Percentiles rank a stretch among this genome's conserved stretches.
Conservation (phyloP, 208 protist species). For the Angomonas ambiguus region DNA sequence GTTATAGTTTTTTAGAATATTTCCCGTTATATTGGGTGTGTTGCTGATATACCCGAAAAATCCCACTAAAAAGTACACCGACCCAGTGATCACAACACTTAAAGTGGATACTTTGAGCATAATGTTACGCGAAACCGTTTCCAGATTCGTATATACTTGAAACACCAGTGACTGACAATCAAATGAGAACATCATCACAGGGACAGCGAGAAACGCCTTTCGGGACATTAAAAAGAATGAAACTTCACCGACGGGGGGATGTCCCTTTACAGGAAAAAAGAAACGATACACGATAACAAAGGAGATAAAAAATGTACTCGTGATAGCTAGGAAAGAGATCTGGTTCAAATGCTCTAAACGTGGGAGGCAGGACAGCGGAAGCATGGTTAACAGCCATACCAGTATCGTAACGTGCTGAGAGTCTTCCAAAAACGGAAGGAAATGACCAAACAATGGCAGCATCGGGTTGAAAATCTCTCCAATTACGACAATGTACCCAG, state of each 20-base stretch:
- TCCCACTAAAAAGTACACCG: slow-evolving; percentile 50
- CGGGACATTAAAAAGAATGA: slow-evolving; percentile 41
- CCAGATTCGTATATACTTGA: slow-evolving; percentile 45
- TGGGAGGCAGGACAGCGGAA: slow-evolving; percentile 56
- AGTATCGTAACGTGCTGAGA: slow-evolving; percentile 29
- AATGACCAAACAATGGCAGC: slow-evolving; percentile 35
- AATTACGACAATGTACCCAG: slow-evolving; percentile 75
- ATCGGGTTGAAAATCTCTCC: slow-evolving; percentile 64
- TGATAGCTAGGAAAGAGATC: slow-evolving; percentile 45
- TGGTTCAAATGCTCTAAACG: slow-evolving; percentile 36
- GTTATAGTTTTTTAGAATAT: slow-evolving; percentile 72
- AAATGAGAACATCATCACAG: slow-evolving; percentile 71
- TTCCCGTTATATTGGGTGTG: slow-evolving; percentile 48
- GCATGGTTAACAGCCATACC: slow-evolving; percentile 44
- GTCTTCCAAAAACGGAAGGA: slow-evolving; percentile 39
- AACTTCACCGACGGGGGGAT: slow-evolving; percentile 1
- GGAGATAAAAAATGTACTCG: slow-evolving; percentile 50
- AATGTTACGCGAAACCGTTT: slow-evolving; percentile 17
- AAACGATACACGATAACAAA: slow-evolving; percentile 58
- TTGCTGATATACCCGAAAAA: slow-evolving; percentile 57
- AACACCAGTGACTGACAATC: slow-evolving; percentile 74
- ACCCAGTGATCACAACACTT: slow-evolving; percentile 46
- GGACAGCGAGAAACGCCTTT: slow-evolving; percentile 35
- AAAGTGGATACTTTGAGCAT: slow-evolving; percentile 53
- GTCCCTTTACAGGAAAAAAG: slow-evolving; percentile 2